Evolutionary conservation across 179 eudicot species (phyloP).

Genomic region (Drosera spatulata): DNA sequence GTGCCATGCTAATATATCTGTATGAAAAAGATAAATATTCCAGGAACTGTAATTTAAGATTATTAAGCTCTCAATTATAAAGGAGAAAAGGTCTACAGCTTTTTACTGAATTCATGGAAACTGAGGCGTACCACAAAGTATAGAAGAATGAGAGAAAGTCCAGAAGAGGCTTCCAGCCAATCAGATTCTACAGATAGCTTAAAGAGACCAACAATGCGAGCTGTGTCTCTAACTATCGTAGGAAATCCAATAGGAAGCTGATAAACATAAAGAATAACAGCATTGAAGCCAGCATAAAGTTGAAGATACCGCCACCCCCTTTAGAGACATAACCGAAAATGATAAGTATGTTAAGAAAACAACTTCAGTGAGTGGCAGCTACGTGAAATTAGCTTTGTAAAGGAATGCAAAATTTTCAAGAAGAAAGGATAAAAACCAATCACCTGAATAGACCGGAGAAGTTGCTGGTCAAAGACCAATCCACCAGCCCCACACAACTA

Average conservation of each 20-base stretch:
- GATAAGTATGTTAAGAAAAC: background rate
- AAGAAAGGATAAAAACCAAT: conserved; percentile 5
- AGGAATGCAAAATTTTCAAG: background rate
- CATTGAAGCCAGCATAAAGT: conserved; percentile 53
- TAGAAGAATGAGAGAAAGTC: conserved; percentile 48
- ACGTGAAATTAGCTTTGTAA: background rate
- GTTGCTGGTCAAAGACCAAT: conserved; percentile 99
- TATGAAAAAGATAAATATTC: no score
- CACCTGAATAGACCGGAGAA: conserved; percentile 93
- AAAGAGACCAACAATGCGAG: conserved; percentile 51
- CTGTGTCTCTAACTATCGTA: conserved; percentile 16
- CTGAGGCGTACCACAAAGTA: conserved; percentile 47
- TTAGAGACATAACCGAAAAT: conserved; percentile 13
- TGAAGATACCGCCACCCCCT: conserved; percentile 88
- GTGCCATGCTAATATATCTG: no score
- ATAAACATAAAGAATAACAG: conserved; percentile 47
- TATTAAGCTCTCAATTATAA: no score
- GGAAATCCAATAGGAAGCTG: conserved; percentile 58
- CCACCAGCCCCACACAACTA: conserved; percentile 93
- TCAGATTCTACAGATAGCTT: conserved; percentile 49
- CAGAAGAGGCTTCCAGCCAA: conserved; percentile 56
- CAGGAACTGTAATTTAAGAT: no score
- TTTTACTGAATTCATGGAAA: no score
- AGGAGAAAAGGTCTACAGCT: no score
- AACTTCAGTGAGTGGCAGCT: background rate